Conservation (phyloP, 2,329 filamentous ascomycete species). For the Didymella pinodella region DNA sequence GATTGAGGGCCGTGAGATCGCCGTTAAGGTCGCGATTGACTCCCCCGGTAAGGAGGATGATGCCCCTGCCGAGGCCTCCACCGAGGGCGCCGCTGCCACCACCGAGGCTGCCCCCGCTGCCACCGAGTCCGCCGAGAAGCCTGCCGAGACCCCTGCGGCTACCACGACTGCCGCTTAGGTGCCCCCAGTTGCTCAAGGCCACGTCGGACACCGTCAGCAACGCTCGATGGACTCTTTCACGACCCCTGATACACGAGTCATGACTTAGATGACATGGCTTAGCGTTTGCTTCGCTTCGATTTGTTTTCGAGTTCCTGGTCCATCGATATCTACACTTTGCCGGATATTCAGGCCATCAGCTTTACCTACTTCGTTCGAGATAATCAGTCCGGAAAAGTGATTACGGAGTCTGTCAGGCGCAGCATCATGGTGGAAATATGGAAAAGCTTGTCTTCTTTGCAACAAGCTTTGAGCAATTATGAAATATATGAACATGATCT, state of each 20-base stretch:
- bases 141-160: conserved; percentile 35
- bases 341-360: conserved; percentile 40
- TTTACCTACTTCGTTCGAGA: conserved; percentile 43
- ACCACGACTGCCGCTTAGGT: conserved; percentile 47
- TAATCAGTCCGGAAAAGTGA: conserved; percentile 43
- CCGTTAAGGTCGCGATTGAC: conserved; percentile 99
- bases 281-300: conserved; percentile 34
- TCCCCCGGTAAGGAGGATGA: conserved; percentile 98
- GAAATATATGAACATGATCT: conserved; percentile 26
- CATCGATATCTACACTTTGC: conserved; percentile 42
- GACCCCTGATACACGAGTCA: conserved; percentile 19
- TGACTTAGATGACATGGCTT: conserved; percentile 26
- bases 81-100: conserved; percentile 49
- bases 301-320: conserved; percentile 32
- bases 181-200: conserved; percentile 32
- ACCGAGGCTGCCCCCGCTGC: conserved; percentile 28
- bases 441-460: conserved; percentile 37
- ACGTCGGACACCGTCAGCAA: conserved; percentile 28
- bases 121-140: conserved; percentile 28
- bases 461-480: conserved; percentile 30
- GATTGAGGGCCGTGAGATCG: conserved; percentile 97
- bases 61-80: conserved; percentile 61
- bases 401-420: conserved; percentile 42
- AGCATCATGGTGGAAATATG: conserved; percentile 42
- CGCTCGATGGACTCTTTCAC: conserved; percentile 19